Percentiles rank a stretch among this genome's conserved stretches.
Conservation (phyloP, 2,329 filamentous ascomycete genomes). For the Helicocarpus griseus region DNA sequence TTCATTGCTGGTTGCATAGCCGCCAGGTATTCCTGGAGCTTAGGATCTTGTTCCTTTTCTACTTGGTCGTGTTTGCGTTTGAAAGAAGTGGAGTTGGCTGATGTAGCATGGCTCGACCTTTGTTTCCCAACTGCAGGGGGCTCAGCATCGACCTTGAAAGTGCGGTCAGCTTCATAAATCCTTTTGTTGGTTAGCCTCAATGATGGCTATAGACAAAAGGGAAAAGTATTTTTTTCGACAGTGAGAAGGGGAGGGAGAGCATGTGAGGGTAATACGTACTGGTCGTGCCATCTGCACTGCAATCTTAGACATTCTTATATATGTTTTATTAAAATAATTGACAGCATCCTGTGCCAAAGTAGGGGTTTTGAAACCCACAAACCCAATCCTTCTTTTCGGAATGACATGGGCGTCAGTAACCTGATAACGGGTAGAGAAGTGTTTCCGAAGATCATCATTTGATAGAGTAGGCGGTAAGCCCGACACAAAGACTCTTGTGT, state of each 20-base stretch:
- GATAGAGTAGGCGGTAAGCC: conserved; percentile 76
- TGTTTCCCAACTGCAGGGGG: conserved; percentile 17
- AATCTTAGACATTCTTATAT: conserved; percentile 92
- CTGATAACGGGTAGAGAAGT: conserved; percentile 68
- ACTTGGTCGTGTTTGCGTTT: conserved; percentile 37
- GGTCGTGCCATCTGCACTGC: conserved; percentile 78
- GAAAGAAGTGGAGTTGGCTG: conserved; percentile 20
- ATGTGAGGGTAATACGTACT: conserved; percentile 41
- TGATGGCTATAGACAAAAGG: conserved; percentile 16
- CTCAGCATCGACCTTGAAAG: conserved; percentile 31
- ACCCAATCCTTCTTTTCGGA: conserved; percentile 81
- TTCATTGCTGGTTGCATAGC: conserved; percentile 65
- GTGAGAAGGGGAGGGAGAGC: conserved; percentile 4
- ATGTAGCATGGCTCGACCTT: conserved; percentile 10
- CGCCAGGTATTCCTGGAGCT: conserved; percentile 75
- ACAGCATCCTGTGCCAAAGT: conserved; percentile 74
- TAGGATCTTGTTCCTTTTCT: conserved; percentile 61
- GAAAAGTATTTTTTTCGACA: not conserved
- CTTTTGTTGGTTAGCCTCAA: conserved; percentile 15
- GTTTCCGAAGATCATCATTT: conserved; percentile 76
- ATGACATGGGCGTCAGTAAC: conserved; percentile 92
- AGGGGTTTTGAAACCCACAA: conserved; percentile 81
- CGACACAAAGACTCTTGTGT: conserved; percentile 62
- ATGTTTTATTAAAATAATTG: conserved; percentile 91
- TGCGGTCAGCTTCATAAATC: conserved; percentile 32